Evolutionary conservation across 176 grass and related monocot species (phyloP).

Genomic region (Typha latifolia): DNA sequence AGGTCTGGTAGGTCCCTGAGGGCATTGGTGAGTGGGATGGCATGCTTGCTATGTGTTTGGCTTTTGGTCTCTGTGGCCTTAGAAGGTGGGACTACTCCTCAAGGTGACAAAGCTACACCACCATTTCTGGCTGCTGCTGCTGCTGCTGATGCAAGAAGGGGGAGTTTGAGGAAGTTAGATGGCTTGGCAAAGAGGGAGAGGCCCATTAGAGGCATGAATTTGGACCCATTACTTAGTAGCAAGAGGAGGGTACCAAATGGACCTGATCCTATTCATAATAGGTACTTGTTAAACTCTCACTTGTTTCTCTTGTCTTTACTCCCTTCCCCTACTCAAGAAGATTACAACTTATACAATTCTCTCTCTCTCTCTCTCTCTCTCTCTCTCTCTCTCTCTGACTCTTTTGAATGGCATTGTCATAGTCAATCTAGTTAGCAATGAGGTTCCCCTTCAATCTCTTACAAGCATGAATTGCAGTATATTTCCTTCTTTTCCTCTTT

Average conservation of each 20-base stretch:
- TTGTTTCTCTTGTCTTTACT: not conserved
- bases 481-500: not conserved
- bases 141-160: not conserved
- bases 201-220: not conserved
- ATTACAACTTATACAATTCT: not conserved
- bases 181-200: not conserved
- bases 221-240: constrained; percentile 33
- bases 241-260: constrained; percentile 83
- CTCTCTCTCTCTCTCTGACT: too few relatives aligned
- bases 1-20: not conserved
- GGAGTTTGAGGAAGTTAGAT: not conserved
- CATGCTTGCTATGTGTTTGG: constrained; percentile 3
- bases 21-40: not conserved
- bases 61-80: constrained; percentile 2
- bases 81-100: not conserved
- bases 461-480: not conserved
- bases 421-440: too few relatives aligned
- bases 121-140: not conserved
- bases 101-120: not conserved
- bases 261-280: constrained; percentile 82
- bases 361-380: too few relatives aligned
- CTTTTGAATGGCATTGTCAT: too few relatives aligned
- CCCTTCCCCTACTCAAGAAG: not conserved
- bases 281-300: constrained; percentile 21
- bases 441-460: too few relatives aligned